Conservation (phyloP, 768 basidiomycete genomes). For the Pleurotus citrinopileatus region DNA sequence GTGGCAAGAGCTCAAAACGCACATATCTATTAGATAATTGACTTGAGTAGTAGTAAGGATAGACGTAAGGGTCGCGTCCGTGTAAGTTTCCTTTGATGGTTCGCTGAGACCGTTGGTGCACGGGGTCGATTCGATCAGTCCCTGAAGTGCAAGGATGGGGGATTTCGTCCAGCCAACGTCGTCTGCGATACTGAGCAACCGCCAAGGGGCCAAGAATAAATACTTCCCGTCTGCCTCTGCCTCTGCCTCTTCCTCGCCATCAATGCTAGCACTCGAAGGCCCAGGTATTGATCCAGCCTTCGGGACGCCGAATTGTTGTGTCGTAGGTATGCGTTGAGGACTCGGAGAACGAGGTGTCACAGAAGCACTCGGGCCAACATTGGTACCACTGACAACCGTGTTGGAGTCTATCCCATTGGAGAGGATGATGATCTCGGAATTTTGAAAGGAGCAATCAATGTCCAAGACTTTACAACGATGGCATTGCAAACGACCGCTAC, state of each 20-base stretch:
- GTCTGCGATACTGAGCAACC: slow-evolving; percentile 32
- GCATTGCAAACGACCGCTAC: slow-evolving; percentile 28
- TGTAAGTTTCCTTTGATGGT: background rate
- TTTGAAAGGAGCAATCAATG: slow-evolving; percentile 45
- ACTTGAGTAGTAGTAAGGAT: slow-evolving; percentile 33
- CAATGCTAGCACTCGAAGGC: no score
- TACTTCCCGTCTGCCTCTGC: background rate
- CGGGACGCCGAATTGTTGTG: background rate
- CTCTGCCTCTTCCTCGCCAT: no score
- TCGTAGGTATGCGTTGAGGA: background rate
- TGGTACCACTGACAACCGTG: background rate
- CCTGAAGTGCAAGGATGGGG: slow-evolving; percentile 45
- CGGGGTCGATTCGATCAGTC: slow-evolving; percentile 25
- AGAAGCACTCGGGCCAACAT: background rate
- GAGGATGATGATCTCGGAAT: slow-evolving; percentile 23
- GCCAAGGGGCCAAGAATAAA: slow-evolving; percentile 28
- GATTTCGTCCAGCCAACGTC: slow-evolving; percentile 41
- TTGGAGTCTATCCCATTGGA: slow-evolving; percentile 9
- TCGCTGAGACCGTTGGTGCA: background rate
- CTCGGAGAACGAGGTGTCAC: background rate
- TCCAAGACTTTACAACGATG: slow-evolving; percentile 50
- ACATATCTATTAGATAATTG: slow-evolving; percentile 38
- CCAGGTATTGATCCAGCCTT: no score
- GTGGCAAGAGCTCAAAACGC: no score
- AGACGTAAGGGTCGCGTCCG: slow-evolving; percentile 17